Base-by-base conservation (phyloP, 1,139 yeast genomes). In the Candida sp. region DNA sequence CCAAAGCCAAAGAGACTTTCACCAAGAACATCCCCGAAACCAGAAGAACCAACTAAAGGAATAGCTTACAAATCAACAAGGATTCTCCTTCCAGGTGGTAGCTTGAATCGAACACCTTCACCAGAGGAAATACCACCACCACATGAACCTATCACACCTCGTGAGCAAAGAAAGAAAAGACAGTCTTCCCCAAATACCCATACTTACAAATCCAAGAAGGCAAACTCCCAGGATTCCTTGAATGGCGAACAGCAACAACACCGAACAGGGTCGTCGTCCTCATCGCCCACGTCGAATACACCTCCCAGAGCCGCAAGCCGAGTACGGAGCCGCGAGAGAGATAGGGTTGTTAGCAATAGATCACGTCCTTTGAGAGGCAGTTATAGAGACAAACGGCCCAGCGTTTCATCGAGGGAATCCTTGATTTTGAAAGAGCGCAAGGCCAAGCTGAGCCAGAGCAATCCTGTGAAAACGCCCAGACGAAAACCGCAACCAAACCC, bases 401-500 rank as follows among this genome's bases (percentile, higher is more conserved):
- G 49, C 35, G 7, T 45, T 11, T 30, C 48, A 7, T 51, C 54
- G 4, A 42, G 49, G 35, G 54, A 51, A 28, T 48, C 51, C 17
- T 35, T 42, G 8, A 35, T 41, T 7, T 42, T 30, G 27, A 42
- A 35, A 38, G 42, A 34, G 30, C 26, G 32, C 25, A 40, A 47
- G 17, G 39, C 23, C 4, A 40, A 38, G 22, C 35, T 22, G 25
- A 27, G 25, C 9, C 8, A 12, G 8, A 31, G 23, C n/a, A 31
- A 28, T 30, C 22, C 3, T 28, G 27, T 3, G 9, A 12, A 23
- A 46, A 7, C 26, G 17, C 31, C 17, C n/a, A 34, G 31, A 26
- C n/a, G 26, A 12, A 17, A 23, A 26, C 33, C 22, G 27, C 17
- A 23, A 11, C 17, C 42, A 7, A 31, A 41, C n/a, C 48, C 43